Conservation (phyloP, 1,139 yeast species). For the Pichia sp. region DNA sequence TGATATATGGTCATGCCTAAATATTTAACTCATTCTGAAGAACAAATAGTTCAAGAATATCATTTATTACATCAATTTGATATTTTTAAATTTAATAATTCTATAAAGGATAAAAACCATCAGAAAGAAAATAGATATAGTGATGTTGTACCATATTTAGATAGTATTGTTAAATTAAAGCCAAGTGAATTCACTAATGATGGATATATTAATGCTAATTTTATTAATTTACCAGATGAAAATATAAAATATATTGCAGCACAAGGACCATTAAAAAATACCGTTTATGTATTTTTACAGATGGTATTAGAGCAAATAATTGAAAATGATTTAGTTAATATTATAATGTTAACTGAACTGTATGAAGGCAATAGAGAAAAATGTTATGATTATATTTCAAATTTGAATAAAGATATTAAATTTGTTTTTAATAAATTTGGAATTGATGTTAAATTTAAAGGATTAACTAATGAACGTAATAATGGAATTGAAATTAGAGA, state of each 20-base stretch:
- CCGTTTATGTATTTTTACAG: constrained; percentile 34
- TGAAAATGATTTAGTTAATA: constrained; percentile 40
- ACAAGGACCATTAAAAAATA: constrained; percentile 64
- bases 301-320: constrained; percentile 87
- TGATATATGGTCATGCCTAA: too few species aligned
- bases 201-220: constrained; percentile 44
- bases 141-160: constrained; percentile 56
- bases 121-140: constrained; percentile 40
- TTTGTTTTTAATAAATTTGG: not conserved
- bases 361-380: constrained; percentile 49
- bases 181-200: constrained; percentile 18
- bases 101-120: not conserved
- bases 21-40: too few species aligned
- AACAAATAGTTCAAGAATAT: not conserved
- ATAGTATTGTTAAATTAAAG: constrained; percentile 43
- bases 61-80: constrained; percentile 7
- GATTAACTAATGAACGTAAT: not conserved
- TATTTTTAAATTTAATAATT: not conserved
- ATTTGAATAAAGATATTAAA: not conserved
- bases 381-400: constrained; percentile 41
- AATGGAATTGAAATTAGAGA: not conserved
- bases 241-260: constrained; percentile 44
- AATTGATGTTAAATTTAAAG: not conserved
- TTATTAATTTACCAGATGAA: constrained; percentile 27
- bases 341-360: constrained; percentile 86